Percentiles rank a stretch among this genome's conserved stretches.
phyloP scores from a whole-genome alignment of 1,284 basidiomycete species.

The Trichosporon ovoides region DNA sequence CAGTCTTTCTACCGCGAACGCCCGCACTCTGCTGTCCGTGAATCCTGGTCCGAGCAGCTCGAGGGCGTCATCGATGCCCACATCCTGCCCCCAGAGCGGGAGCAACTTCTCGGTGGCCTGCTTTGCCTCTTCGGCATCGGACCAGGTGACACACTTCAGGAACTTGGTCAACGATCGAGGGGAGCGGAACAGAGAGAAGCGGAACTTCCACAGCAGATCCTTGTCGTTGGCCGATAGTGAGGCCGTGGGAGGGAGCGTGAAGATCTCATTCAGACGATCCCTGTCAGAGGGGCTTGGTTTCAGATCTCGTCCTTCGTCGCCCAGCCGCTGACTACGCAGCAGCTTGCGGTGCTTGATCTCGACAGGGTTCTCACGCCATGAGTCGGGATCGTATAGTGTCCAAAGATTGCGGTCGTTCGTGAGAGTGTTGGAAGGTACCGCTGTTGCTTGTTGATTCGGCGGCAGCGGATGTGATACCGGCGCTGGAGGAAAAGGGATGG shows the following conservation, averaged over 20 bases:
- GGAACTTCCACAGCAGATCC: conserved; percentile 96
- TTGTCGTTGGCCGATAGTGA: conserved; percentile 85
- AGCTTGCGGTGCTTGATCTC: conserved; percentile 95
- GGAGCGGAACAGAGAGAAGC: conserved; percentile 81
- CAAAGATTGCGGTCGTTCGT: conserved; percentile 69
- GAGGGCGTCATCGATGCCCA: conserved; percentile 92
- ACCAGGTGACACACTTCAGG: conserved; percentile 95
- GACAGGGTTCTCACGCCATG: conserved; percentile 81
- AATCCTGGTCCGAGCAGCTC: conserved; percentile 89
- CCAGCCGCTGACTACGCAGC: conserved; percentile 88
- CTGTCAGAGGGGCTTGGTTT: conserved; percentile 94
- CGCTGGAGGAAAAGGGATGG: conserved; percentile 37
- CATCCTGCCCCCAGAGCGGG: conserved; percentile 88
- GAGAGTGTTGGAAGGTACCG: conserved; percentile 44
- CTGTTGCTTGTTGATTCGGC: conserved; percentile 19
- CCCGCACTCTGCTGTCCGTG: conserved; percentile 82
- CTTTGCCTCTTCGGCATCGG: conserved; percentile 90
- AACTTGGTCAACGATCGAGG: conserved; percentile 88
- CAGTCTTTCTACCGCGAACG: conserved; percentile 88
- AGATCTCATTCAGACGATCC: conserved; percentile 85
- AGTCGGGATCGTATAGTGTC: conserved; percentile 84
- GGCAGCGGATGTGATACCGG: conserved; percentile 46
- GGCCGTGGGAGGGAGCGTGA: conserved; percentile 83
- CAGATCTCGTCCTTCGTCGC: conserved; percentile 88
- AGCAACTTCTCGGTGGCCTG: conserved; percentile 94